These are phyloP conservation scores for Striga hermonthica DNA, from an alignment of 305 asterid genomes.

Conservation along the genomic window DNA sequence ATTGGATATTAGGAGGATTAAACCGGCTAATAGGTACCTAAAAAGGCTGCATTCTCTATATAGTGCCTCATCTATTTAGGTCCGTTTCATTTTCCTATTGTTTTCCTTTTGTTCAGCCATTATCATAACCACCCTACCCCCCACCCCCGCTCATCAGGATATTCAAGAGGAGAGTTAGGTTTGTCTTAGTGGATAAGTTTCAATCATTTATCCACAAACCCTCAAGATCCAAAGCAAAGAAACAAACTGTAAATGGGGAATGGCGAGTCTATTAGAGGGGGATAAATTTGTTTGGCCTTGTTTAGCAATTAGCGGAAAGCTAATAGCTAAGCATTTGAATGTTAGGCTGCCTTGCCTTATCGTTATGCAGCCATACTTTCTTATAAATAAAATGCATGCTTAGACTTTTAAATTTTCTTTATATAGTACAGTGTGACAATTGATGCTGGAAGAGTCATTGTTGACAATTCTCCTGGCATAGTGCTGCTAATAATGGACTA, in stretches of 20 bases:
- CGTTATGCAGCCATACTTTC: too few species aligned
- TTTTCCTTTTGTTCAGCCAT: neutral
- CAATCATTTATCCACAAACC: neutral
- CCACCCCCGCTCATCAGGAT: neutral
- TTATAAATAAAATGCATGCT: too few species aligned
- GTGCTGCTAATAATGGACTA: too few species aligned
- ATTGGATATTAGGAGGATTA: neutral
- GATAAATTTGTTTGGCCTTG: too few species aligned
- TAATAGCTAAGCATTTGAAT: too few species aligned
- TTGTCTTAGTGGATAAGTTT: neutral
- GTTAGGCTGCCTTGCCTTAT: too few species aligned
- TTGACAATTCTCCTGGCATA: too few species aligned
- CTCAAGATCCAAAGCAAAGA: neutral
- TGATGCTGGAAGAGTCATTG: too few species aligned
- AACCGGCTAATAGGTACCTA: neutral
- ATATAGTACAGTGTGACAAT: too few species aligned
- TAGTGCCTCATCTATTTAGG: neutral
- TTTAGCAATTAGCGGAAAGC: too few species aligned
- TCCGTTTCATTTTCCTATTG: neutral
- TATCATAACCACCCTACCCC: neutral
- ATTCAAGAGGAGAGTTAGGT: constrained; percentile 1
- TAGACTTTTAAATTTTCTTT: too few species aligned
- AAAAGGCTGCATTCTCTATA: neutral
- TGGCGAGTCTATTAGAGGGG: too few species aligned
- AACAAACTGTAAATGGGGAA: constrained; percentile 5